Conservation (phyloP, 768 basidiomycete species). For the Symmetrospora coprosmae region DNA sequence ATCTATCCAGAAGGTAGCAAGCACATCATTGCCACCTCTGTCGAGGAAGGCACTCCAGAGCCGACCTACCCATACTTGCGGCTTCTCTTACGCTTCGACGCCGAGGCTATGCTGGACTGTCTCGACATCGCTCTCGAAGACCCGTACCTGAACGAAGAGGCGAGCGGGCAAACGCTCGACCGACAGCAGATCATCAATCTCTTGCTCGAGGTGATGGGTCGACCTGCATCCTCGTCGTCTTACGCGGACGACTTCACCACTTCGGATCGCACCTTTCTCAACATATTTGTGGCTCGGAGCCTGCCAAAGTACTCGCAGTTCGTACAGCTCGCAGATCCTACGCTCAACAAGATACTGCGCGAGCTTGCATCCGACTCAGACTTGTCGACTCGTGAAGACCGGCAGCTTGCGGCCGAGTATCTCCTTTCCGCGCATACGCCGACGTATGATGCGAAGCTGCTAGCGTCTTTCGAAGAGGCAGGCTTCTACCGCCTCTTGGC, state of each 20-base stretch:
- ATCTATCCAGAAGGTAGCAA: slow-evolving; percentile 65
- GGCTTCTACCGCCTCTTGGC: slow-evolving; percentile 86
- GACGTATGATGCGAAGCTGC: slow-evolving; percentile 43
- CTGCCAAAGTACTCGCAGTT: slow-evolving; percentile 91
- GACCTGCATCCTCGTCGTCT: too few relatives aligned
- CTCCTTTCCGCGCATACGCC: slow-evolving; percentile 83
- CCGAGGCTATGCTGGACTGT: slow-evolving; percentile 84
- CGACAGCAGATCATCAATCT: slow-evolving; percentile 34
- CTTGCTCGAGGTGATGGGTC: slow-evolving; percentile 42
- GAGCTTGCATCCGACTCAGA: slow-evolving; percentile 64
- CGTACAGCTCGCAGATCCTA: slow-evolving; percentile 52
- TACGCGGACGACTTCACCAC: slow-evolving; percentile 42
- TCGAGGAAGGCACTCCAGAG: slow-evolving; percentile 54
- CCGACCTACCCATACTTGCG: slow-evolving; percentile 76
- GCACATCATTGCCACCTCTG: slow-evolving; percentile 57
- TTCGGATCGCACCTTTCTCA: slow-evolving; percentile 63
- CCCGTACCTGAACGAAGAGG: slow-evolving; percentile 66
- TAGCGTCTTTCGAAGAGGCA: slow-evolving; percentile 44
- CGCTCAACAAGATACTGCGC: slow-evolving; percentile 60
- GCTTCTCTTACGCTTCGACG: slow-evolving; percentile 68
- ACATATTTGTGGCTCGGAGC: slow-evolving; percentile 93
- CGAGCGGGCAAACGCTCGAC: neutral
- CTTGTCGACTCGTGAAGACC: slow-evolving; percentile 68
- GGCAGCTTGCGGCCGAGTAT: slow-evolving; percentile 86
- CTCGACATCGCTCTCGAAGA: slow-evolving; percentile 94